Evolutionary conservation across 495 filamentous ascomycete genomes (phyloP).

Genomic region (Pseudomonodictys pantanalensis): DNA sequence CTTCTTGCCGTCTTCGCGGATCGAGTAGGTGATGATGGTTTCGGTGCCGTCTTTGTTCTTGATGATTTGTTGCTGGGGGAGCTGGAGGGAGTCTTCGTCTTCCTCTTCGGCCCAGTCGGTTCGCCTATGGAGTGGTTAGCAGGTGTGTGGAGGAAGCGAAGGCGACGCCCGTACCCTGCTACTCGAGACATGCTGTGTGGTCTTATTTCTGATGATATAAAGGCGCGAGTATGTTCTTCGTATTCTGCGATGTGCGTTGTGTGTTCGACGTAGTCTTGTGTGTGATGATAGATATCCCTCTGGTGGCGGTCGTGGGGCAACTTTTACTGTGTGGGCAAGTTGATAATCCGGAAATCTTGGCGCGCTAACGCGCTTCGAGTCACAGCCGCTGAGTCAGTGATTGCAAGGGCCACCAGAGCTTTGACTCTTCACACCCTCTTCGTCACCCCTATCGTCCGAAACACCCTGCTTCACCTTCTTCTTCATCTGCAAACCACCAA

Average conservation of each 20-base stretch:
- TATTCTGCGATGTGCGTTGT: not conserved
- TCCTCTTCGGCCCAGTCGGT: slow-evolving; percentile 98
- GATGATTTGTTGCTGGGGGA: slow-evolving; percentile 81
- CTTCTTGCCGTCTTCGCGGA: slow-evolving; percentile 91
- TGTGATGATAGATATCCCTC: too few species aligned
- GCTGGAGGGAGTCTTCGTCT: slow-evolving; percentile 73
- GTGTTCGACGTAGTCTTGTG: not conserved
- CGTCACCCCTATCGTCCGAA: too few species aligned
- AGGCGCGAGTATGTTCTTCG: not conserved
- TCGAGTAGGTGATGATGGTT: slow-evolving; percentile 83
- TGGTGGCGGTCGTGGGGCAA: not conserved
- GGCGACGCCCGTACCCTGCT: slow-evolving; percentile 23
- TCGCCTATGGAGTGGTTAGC: slow-evolving; percentile 46
- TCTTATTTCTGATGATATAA: not conserved
- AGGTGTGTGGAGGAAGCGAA: not conserved
- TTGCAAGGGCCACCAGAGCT: too few species aligned
- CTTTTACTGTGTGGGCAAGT: not conserved
- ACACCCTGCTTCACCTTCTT: too few species aligned
- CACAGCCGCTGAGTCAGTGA: too few species aligned
- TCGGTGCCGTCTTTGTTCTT: slow-evolving; percentile 97
- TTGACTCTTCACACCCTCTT: too few species aligned
- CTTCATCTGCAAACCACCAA: too few species aligned
- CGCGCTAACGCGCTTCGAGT: not conserved
- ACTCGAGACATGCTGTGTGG: slow-evolving; percentile 23
- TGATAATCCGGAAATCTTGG: not conserved